A percentile compares a stretch with the other conserved stretches of the same genome.
Conservation (phyloP, 305 asterid species). For the Fraxinus latifolia region DNA sequence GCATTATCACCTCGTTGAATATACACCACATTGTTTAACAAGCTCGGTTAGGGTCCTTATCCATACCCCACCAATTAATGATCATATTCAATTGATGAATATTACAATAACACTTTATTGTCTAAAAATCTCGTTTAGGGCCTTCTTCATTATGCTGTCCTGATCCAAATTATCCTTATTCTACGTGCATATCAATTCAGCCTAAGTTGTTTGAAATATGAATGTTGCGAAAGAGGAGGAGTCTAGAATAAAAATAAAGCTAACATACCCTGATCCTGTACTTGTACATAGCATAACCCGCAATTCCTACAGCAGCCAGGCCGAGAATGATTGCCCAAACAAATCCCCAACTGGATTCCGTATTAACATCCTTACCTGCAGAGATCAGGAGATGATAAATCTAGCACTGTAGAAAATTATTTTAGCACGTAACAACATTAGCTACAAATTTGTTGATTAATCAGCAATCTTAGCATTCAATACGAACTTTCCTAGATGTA, state of each 20-base stretch:
- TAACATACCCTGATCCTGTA: constrained; percentile 72
- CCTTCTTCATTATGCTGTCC: background rate
- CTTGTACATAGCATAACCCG: constrained; percentile 74
- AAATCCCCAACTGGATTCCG: constrained; percentile 53
- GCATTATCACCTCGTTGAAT: background rate
- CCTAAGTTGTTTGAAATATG: background rate
- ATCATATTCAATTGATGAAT: background rate
- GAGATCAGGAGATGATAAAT: background rate
- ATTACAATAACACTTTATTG: background rate
- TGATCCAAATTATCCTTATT: background rate
- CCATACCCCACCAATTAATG: background rate
- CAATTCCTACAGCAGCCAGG: constrained; percentile 54
- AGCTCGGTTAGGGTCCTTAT: background rate
- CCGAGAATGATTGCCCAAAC: constrained; percentile 73
- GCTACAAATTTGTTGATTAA: background rate
- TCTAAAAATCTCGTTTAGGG: background rate
- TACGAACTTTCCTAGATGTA: background rate
- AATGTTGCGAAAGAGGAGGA: background rate
- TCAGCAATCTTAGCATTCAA: background rate
- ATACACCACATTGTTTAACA: background rate
- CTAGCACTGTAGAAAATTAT: background rate
- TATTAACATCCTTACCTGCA: constrained; percentile 56
- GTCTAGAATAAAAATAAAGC: background rate
- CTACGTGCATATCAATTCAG: background rate
- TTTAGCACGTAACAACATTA: background rate